Evolutionary conservation across 2,329 filamentous ascomycete species (phyloP).

Genomic region (Phoma sp.): DNA sequence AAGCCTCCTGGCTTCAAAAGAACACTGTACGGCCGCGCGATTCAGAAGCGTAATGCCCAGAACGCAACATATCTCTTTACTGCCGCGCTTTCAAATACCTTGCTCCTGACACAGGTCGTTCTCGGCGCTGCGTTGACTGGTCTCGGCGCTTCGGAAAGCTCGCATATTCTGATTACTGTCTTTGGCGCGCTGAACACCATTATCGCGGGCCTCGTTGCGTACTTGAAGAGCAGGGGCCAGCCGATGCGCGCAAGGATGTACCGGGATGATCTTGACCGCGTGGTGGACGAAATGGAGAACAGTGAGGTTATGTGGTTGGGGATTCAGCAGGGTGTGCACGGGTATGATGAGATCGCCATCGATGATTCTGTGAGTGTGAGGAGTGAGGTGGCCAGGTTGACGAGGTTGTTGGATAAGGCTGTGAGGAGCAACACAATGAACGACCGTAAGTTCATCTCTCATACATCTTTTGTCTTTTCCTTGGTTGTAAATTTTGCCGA

Average conservation of each 20-base stretch:
- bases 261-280: constrained; percentile 51
- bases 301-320: constrained; percentile 54
- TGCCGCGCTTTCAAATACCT: constrained; percentile 47
- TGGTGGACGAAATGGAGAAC: constrained; percentile 53
- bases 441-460: constrained; percentile 20
- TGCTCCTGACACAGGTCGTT: constrained; percentile 51
- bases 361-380: constrained; percentile 51
- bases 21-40: constrained; percentile 48
- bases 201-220: constrained; percentile 52
- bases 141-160: constrained; percentile 46
- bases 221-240: constrained; percentile 51
- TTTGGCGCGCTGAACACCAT: constrained; percentile 53
- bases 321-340: constrained; percentile 52
- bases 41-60: constrained; percentile 40
- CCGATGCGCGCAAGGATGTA: constrained; percentile 52
- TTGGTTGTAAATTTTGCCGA: too few species aligned
- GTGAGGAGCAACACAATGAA: constrained; percentile 32
- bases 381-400: constrained; percentile 30
- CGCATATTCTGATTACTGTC: constrained; percentile 48
- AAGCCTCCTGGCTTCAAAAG: constrained; percentile 33
- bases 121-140: constrained; percentile 51
- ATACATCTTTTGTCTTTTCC: too few species aligned
- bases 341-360: constrained; percentile 56
- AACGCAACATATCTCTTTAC: constrained; percentile 47
- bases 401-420: constrained; percentile 28